Conservation (phyloP, 306 rosid genomes). For the Canavalia ensiformis region DNA sequence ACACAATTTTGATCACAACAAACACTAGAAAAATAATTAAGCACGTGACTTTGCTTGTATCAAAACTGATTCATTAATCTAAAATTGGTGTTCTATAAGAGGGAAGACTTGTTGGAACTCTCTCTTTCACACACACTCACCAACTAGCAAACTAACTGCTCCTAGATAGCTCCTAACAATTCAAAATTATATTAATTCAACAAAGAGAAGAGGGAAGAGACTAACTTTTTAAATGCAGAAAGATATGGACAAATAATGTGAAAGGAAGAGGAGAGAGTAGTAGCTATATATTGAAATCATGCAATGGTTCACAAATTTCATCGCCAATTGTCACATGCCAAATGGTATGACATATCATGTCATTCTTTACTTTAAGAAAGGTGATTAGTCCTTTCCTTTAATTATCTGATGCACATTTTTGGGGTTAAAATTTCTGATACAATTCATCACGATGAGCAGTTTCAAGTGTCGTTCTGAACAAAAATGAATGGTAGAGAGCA, state of each 20-base stretch:
- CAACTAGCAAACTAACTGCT: neutral
- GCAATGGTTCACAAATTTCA: neutral
- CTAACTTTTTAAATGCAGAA: slow-evolving; percentile 11
- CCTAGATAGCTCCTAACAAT: neutral
- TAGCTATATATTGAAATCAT: neutral
- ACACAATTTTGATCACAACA: neutral
- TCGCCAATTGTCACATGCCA: neutral
- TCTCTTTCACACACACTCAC: neutral
- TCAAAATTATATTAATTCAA: neutral
- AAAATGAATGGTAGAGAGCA: neutral
- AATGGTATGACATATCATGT: neutral
- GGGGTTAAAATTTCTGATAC: neutral
- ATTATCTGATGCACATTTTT: neutral
- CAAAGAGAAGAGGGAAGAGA: neutral
- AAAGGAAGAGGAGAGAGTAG: neutral
- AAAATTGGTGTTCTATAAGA: neutral
- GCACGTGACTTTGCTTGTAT: neutral
- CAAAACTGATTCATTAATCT: no score
- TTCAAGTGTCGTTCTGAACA: neutral
- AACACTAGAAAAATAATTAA: no score
- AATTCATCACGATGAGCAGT: neutral
- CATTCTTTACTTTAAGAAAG: neutral
- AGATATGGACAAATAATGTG: neutral
- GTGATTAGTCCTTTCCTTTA: neutral
- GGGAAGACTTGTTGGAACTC: neutral